These are phyloP conservation scores for Colletotrichum sp. DNA, from an alignment of 2,329 filamentous ascomycete genomes.

Conservation along the genomic window DNA sequence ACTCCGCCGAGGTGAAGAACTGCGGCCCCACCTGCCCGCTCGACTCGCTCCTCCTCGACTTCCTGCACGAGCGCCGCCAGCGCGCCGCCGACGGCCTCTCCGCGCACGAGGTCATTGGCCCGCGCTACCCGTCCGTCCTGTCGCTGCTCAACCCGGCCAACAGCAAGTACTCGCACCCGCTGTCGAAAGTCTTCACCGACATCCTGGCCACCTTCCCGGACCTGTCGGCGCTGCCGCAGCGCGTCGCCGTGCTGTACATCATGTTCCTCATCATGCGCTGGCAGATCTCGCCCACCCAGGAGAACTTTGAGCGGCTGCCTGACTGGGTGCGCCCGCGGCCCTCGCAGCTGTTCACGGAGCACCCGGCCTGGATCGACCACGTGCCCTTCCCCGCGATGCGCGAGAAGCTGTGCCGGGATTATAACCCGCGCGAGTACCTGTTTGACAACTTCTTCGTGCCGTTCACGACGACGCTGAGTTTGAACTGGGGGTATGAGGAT, in stretches of 20 bases:
- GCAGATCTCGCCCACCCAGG: slow-evolving; percentile 79
- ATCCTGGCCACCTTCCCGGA: slow-evolving; percentile 85
- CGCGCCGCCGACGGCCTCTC: slow-evolving; percentile 70
- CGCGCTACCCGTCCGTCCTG: slow-evolving; percentile 79
- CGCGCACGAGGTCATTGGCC: slow-evolving; percentile 71
- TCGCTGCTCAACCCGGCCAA: slow-evolving; percentile 76
- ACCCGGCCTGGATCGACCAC: slow-evolving; percentile 85
- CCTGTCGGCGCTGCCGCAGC: slow-evolving; percentile 79
- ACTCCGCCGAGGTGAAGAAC: slow-evolving; percentile 58
- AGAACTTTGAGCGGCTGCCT: slow-evolving; percentile 81
- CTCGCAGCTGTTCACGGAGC: slow-evolving; percentile 69
- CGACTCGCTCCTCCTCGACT: slow-evolving; percentile 81
- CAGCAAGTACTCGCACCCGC: slow-evolving; percentile 69
- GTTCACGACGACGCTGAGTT: slow-evolving; percentile 74
- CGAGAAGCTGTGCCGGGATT: slow-evolving; percentile 63
- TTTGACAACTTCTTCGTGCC: slow-evolving; percentile 87
- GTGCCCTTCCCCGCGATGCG: slow-evolving; percentile 82
- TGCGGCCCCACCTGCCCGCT: slow-evolving; percentile 75
- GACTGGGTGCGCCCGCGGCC: slow-evolving; percentile 72
- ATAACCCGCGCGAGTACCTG: slow-evolving; percentile 55
- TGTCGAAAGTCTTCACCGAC: slow-evolving; percentile 86
- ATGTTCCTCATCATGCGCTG: slow-evolving; percentile 91
- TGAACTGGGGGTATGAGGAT: slow-evolving; percentile 87
- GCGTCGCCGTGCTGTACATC: slow-evolving; percentile 79
- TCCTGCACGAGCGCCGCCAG: slow-evolving; percentile 72